These are phyloP conservation scores for Patellifolia procumbens DNA, from an alignment of 179 eudicot species.

Conservation along the genomic window DNA sequence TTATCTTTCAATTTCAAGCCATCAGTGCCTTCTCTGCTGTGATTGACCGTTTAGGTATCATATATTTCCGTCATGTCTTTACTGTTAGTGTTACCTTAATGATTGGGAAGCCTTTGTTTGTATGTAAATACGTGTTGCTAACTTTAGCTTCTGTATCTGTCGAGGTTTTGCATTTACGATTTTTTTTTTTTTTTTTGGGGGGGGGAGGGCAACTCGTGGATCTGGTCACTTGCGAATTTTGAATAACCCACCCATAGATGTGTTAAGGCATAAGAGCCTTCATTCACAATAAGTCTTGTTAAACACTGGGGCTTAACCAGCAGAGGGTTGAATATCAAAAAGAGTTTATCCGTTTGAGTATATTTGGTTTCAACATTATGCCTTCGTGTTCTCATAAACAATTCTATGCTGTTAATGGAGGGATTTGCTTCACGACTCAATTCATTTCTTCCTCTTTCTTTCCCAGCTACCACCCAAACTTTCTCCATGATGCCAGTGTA, in stretches of 20 bases:
- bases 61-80: slow-evolving; percentile 9
- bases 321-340: too few species aligned
- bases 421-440: too few species aligned
- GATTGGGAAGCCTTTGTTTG: neutral
- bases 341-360: too few species aligned
- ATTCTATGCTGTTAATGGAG: too few species aligned
- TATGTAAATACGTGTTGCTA: neutral
- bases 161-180: neutral
- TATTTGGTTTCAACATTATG: neutral
- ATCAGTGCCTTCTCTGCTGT: slow-evolving; percentile 98
- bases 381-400: neutral
- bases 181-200: too few species aligned
- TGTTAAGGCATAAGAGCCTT: neutral
- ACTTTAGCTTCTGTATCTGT: neutral
- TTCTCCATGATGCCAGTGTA: too few species aligned
- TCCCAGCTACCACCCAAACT: too few species aligned
- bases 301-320: neutral
- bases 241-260: neutral
- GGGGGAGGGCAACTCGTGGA: neutral
- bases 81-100: neutral
- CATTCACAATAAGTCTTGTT: neutral
- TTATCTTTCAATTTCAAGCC: slow-evolving; percentile 93
- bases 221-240: neutral
- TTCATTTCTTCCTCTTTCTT: too few species aligned
- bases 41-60: slow-evolving; percentile 86